Conservation (phyloP, 768 basidiomycete genomes). For the Mrakia hoshinonis region DNA sequence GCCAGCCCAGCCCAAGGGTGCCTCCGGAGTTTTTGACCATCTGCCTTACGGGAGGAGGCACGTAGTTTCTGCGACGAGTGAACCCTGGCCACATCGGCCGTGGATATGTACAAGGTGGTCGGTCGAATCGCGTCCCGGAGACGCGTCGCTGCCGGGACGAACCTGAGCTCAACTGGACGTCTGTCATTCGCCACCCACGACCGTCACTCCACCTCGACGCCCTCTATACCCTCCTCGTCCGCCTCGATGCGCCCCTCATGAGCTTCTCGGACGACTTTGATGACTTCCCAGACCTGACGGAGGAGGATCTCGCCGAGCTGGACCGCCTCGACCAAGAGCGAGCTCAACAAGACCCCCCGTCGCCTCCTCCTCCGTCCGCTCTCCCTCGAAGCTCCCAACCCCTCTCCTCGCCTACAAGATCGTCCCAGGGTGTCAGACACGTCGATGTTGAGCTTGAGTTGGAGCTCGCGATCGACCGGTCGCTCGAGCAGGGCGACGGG, state of each 20-base stretch:
- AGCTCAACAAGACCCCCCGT: background rate
- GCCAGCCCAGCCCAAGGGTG: too few species aligned
- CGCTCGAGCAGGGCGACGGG: background rate
- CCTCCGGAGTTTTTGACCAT: too few species aligned
- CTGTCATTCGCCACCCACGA: too few species aligned
- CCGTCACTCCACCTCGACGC: too few species aligned
- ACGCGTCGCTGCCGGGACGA: too few species aligned
- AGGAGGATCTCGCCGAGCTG: background rate
- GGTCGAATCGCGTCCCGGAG: too few species aligned
- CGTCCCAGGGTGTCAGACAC: background rate
- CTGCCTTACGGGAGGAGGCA: too few species aligned
- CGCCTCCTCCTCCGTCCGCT: background rate
- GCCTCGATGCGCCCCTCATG: background rate
- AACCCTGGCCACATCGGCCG: too few species aligned
- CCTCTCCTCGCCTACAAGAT: background rate
- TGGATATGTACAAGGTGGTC: too few species aligned
- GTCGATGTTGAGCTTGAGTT: slow-evolving; percentile 5
- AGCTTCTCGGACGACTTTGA: background rate
- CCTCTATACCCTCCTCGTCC: too few species aligned
- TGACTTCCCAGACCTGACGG: background rate
- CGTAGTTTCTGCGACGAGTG: too few species aligned
- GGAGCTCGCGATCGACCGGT: slow-evolving; percentile 5
- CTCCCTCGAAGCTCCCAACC: background rate
- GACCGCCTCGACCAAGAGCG: background rate
- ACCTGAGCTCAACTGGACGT: too few species aligned